These are phyloP conservation scores for Hysterangium stoloniferum DNA, from an alignment of 768 basidiomycete genomes.

Conservation along the genomic window DNA sequence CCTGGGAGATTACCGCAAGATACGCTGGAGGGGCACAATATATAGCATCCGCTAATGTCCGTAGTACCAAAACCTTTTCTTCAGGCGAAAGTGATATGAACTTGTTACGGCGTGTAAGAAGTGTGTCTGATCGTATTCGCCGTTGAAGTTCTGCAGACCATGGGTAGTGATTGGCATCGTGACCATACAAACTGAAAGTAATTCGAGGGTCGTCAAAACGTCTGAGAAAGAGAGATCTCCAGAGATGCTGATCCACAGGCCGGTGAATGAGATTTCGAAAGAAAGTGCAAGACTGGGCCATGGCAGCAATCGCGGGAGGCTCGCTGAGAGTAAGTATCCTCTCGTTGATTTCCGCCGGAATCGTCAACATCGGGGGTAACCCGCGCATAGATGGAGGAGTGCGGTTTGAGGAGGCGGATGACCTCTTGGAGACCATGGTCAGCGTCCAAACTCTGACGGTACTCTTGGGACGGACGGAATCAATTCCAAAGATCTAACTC, in stretches of 20 bases:
- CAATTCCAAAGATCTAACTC: too few species aligned
- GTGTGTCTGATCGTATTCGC: constrained; percentile 36
- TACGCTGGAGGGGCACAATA: neutral
- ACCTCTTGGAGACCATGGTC: too few species aligned
- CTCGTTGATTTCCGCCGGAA: constrained; percentile 56
- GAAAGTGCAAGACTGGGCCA: constrained; percentile 46
- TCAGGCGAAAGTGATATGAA: constrained; percentile 1
- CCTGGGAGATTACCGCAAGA: neutral
- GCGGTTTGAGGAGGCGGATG: too few species aligned
- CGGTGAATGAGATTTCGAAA: constrained; percentile 44
- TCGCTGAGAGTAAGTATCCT: constrained; percentile 48
- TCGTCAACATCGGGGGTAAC: constrained; percentile 22
- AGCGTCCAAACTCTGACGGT: too few species aligned
- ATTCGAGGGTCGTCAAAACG: constrained; percentile 61
- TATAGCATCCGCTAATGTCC: constrained; percentile 10
- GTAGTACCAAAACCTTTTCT: neutral
- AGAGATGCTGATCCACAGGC: constrained; percentile 49
- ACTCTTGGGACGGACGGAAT: too few species aligned
- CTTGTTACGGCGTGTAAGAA: constrained; percentile 23
- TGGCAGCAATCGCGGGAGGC: constrained; percentile 50
- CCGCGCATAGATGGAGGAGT: neutral
- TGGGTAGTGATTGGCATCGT: constrained; percentile 2
- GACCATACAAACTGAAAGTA: constrained; percentile 13
- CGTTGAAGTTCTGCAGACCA: constrained; percentile 52
- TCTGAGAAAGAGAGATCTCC: constrained; percentile 56